Base-by-base conservation (phyloP, 2,329 filamentous ascomycete genomes). In the Aureobasidium musti region DNA sequence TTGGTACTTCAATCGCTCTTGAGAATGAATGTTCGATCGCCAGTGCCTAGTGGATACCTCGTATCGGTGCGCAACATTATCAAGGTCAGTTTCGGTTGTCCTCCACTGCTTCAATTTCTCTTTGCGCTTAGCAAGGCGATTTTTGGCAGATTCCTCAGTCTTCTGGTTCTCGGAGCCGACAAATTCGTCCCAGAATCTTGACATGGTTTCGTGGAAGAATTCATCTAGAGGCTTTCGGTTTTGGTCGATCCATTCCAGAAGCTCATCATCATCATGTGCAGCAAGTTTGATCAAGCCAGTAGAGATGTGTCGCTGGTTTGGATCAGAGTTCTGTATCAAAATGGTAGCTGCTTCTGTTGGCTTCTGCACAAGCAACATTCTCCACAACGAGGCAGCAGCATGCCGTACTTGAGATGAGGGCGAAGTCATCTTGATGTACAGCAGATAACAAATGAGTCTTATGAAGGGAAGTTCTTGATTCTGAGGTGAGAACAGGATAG, bases 11-110 rank as follows among this genome's bases (percentile, higher is more conserved):
- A 94, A 86, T 70, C 95, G 89, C 75, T 99, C 95, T 0, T 94
- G 92, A 57, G 90, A 88, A 76, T 94, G 95, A 47, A 99, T 97
- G 72, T 97, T 98, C 72, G 93, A 92, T 81, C 94, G 90, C 95
- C 94, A 99, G 67, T 94, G 89, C 47, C 87, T 89, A 66, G 95
- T 94, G 0, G 91, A 90, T 70, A 91, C 87, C 72, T 97, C 91
- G 73, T 98, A 94, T n/a, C 88, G 88, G 64, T 89, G 83, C 67
- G 93, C 84, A 19, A 90, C 82, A 69, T 90, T 90, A 21, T 96
- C 91, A 11, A 84, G 84, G 26, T 84, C 83, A 5, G 86, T 78
- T 60, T 88, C 87, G 70, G 94, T 89, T 2, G 83, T 78, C 49
- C 90, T 86, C 94, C 93, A 97, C 67, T 87, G 84, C 74, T 87